A percentile compares a stretch with the other conserved stretches of the same genome.
Evolutionary conservation across 768 basidiomycete species (phyloP).

Genomic region (Tulasnella sp.): DNA sequence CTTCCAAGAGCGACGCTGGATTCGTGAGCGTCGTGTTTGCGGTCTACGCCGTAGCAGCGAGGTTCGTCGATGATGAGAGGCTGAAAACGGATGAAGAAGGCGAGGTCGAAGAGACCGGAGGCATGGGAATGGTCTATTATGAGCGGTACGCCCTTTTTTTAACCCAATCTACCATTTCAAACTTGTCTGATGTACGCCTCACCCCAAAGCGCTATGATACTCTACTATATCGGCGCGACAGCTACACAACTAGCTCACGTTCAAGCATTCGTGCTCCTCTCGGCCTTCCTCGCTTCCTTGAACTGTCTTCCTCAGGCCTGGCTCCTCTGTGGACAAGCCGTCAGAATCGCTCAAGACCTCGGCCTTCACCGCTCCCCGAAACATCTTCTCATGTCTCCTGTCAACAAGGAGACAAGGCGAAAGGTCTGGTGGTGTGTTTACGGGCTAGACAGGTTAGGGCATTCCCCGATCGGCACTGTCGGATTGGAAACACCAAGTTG

Average conservation of each 20-base stretch:
- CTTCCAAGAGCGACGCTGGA: slow-evolving; percentile 38
- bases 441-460: slow-evolving; percentile 38
- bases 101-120: slow-evolving; percentile 58
- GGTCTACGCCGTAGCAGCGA: slow-evolving; percentile 82
- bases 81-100: slow-evolving; percentile 28
- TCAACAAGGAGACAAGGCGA: slow-evolving; percentile 80
- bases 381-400: slow-evolving; percentile 49
- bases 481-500: neutral
- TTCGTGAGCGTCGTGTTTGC: slow-evolving; percentile 77
- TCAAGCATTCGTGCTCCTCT: slow-evolving; percentile 80
- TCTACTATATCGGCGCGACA: slow-evolving; percentile 86
- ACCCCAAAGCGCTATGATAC: slow-evolving; percentile 57
- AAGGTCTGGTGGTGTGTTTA: slow-evolving; percentile 96
- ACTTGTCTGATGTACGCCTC: neutral
- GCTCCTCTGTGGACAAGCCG: slow-evolving; percentile 83
- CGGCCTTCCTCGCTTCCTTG: slow-evolving; percentile 79
- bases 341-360: slow-evolving; percentile 81
- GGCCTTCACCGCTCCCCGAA: slow-evolving; percentile 84
- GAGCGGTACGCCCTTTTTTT: slow-evolving; percentile 50
- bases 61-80: slow-evolving; percentile 63
- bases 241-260: slow-evolving; percentile 79
- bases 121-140: slow-evolving; percentile 83
- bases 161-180: slow-evolving; percentile 20
- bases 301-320: slow-evolving; percentile 92
- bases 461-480: too few species aligned